Conservation (phyloP, 192 early-diverging fungal genomes). For the Glomus cerebriforme region DNA sequence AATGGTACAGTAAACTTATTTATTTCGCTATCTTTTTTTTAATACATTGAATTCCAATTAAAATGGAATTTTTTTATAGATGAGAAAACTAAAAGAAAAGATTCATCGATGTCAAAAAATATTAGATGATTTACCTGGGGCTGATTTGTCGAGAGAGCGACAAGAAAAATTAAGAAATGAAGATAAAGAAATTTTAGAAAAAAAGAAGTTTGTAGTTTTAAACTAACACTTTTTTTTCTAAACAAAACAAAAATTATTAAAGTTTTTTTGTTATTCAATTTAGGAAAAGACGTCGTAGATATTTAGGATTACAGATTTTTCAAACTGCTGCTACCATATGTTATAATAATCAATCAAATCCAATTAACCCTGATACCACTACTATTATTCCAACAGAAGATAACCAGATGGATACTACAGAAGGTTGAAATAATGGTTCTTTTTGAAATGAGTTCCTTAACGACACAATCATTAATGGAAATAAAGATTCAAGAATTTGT, state of each 20-base stretch:
- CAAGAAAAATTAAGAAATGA: constrained; percentile 17
- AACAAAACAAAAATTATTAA: too few relatives aligned
- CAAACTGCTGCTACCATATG: not conserved
- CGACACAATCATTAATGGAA: too few relatives aligned
- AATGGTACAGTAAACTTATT: not conserved
- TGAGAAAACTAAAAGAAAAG: constrained; percentile 20
- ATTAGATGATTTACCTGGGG: constrained; percentile 27
- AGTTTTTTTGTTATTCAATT: too few relatives aligned
- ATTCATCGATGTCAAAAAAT: constrained; percentile 30
- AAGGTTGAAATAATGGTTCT: too few relatives aligned
- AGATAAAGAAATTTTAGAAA: constrained; percentile 27
- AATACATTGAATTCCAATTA: not conserved
- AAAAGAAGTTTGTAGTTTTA: constrained; percentile 16
- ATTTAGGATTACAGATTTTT: not conserved
- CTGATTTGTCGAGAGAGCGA: constrained; percentile 27
- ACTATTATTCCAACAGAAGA: not conserved
- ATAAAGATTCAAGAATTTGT: too few relatives aligned
- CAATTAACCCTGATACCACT: too few relatives aligned
- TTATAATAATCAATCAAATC: not conserved
- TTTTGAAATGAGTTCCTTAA: too few relatives aligned
- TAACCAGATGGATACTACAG: not conserved
- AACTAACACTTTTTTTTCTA: too few relatives aligned
- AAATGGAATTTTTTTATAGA: not conserved
- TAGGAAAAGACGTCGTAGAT: not conserved
- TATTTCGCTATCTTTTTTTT: not conserved